These are phyloP conservation scores for Vigna mungo DNA, from an alignment of 306 rosid species.

Conservation along the genomic window DNA sequence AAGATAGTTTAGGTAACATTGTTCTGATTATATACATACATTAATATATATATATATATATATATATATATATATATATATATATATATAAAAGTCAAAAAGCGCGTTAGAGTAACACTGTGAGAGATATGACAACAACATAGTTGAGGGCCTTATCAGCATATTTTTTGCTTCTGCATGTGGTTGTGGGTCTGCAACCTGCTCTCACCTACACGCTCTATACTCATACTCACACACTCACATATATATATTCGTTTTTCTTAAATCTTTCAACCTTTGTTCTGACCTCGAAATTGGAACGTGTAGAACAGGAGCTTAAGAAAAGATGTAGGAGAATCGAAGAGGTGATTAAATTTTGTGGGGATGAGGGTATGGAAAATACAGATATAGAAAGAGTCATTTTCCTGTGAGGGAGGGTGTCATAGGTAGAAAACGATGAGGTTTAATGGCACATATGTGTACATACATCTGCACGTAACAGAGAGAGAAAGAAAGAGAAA, in stretches of 20 bases:
- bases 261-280: slow-evolving; percentile 39
- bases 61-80: too few species aligned
- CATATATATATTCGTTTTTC: slow-evolving; percentile 29
- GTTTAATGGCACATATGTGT: slow-evolving; percentile 43
- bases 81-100: too few species aligned
- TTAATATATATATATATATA: too few species aligned
- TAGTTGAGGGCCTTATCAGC: neutral
- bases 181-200: slow-evolving; percentile 65
- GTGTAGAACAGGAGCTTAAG: slow-evolving; percentile 62
- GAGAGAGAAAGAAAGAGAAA: slow-evolving; percentile 33
- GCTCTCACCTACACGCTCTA: slow-evolving; percentile 45
- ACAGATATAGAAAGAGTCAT: neutral
- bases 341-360: neutral
- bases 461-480: slow-evolving; percentile 15
- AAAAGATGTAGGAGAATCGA: neutral
- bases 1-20: too few species aligned
- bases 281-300: slow-evolving; percentile 48
- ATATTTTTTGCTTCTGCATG: slow-evolving; percentile 51
- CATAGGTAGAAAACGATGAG: neutral
- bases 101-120: too few species aligned
- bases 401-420: neutral
- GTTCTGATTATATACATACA: too few species aligned
- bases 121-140: too few species aligned
- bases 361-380: neutral
- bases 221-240: slow-evolving; percentile 54